Base-by-base conservation (phyloP, 2,329 filamentous ascomycete genomes). In the Verticillium isaacii region DNA sequence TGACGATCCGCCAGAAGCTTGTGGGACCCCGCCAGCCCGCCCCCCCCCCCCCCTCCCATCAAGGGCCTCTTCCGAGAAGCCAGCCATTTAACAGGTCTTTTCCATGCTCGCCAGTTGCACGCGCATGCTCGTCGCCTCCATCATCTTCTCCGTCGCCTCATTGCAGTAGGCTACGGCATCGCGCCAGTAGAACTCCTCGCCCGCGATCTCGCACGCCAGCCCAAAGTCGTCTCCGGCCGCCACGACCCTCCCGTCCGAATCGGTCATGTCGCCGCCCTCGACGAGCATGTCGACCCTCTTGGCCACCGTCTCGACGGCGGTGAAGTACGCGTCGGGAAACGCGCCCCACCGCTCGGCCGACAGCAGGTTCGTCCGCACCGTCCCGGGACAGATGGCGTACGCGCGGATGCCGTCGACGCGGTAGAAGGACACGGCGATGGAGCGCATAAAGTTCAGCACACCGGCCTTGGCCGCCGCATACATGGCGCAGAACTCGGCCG, bases 401-500 rank as follows among this genome's bases (percentile, higher is more conserved):
- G 69, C 67, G 14, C 72, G 69, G 65, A 75, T 70, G 52, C 67
- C 65, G 50, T 72, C 68, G 37, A 66, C 59, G 7, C 66, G 64
- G 57, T 72, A 66, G 34, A 57, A 57, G 8, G 66, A 58, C 9
- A 64, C 67, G 8, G 69, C 72, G 12, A 75, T 61, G 19, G 69
- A 68, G 19, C 73, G 72, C 68, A 73, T 69, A 60, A 75, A 70
- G 61, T 71, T 68, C 56, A 74, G 39, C 15, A 74, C 68, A 17
- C 69, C 74, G 45, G 69, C 68, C 62, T 76, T 75, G 34, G 70
- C 66, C 5, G 68, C 72, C 19, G 71, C 59, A 63, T 76, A 75
- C 29, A 75, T 62, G 39, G 72, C 71, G n/a, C 68, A 69, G 59
- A 67, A 68, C 6, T 70, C 67, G 37, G 68, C 66, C 9, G 69